These are phyloP conservation scores for Mentha longifolia DNA, from an alignment of 257 asterid genomes.

Conservation along the genomic window DNA sequence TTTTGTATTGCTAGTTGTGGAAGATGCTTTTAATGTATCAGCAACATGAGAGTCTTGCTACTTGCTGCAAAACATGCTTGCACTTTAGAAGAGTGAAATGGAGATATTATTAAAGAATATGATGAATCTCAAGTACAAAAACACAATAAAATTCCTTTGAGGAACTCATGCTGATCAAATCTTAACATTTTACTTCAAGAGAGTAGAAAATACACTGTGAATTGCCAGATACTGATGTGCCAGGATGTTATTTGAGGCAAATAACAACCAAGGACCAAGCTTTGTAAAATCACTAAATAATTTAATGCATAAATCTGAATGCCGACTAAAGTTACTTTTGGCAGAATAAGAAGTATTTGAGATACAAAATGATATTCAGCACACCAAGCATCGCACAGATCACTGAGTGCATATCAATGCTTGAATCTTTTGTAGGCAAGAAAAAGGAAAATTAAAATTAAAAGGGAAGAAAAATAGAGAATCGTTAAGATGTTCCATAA, in stretches of 20 bases:
- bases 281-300: conserved; percentile 15
- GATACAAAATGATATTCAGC: conserved; percentile 5
- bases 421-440: conserved; percentile 25
- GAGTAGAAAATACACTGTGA: too few species aligned
- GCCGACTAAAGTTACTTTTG: conserved; percentile 4
- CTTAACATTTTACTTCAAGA: too few species aligned
- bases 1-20: conserved; percentile 46
- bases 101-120: conserved; percentile 5
- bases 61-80: conserved; percentile 55
- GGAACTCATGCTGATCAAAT: background rate
- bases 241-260: too few species aligned
- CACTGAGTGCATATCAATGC: conserved; percentile 21
- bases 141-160: background rate
- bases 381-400: conserved; percentile 20
- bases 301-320: background rate
- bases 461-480: background rate
- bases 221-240: too few species aligned
- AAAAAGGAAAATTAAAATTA: background rate
- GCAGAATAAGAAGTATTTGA: conserved; percentile 1
- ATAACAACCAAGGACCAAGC: conserved; percentile 13
- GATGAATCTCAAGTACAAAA: background rate
- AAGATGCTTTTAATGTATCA: conserved; percentile 47
- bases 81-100: conserved; percentile 39
- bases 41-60: conserved; percentile 47
- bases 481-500: background rate